Percentiles rank a stretch among this genome's conserved stretches.
These are phyloP conservation scores for Kodamaea plutei DNA, from an alignment of 1,139 yeast species.

Conservation along the genomic window DNA sequence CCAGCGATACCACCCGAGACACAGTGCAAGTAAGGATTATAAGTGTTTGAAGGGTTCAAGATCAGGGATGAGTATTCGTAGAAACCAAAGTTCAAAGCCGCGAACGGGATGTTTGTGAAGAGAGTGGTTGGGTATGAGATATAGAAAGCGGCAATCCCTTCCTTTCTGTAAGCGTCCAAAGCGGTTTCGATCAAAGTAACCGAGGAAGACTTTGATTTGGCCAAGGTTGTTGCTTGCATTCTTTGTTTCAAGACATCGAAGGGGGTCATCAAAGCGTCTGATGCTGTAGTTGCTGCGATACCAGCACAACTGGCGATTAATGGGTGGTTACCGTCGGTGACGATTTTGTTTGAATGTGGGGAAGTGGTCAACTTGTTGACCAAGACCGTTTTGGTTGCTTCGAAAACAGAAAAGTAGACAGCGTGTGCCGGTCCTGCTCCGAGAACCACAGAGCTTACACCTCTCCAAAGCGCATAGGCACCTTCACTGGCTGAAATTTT, in stretches of 20 bases:
- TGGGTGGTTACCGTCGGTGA: slow-evolving; percentile 70
- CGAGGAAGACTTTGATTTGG: slow-evolving; percentile 12
- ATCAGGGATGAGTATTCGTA: slow-evolving; percentile 79
- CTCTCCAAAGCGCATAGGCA: slow-evolving; percentile 86
- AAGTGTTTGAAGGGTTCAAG: slow-evolving; percentile 71
- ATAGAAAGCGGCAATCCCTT: slow-evolving; percentile 83
- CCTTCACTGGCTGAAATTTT: slow-evolving; percentile 88
- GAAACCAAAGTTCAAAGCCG: slow-evolving; percentile 90
- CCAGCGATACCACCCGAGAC: slow-evolving; percentile 95
- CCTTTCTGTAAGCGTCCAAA: slow-evolving; percentile 54
- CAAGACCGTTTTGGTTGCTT: slow-evolving; percentile 65
- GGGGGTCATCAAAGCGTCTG: slow-evolving; percentile 97
- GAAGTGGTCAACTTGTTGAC: slow-evolving; percentile 37
- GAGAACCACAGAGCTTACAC: slow-evolving; percentile 84
- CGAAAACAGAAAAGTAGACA: slow-evolving; percentile 94
- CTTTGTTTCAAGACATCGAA: slow-evolving; percentile 90
- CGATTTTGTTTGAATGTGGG: slow-evolving; percentile 32
- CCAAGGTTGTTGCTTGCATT: slow-evolving; percentile 34
- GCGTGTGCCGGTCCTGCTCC: slow-evolving; percentile 99
- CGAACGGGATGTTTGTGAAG: slow-evolving; percentile 90
- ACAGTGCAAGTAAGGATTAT: slow-evolving; percentile 91
- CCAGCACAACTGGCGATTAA: slow-evolving; percentile 84
- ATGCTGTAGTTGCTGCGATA: slow-evolving; percentile 87
- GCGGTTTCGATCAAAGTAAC: slow-evolving; percentile 36
- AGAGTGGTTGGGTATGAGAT: slow-evolving; percentile 94